Base-by-base conservation (phyloP, 2,329 filamentous ascomycete genomes). In the Thielaviopsis punctulata region DNA sequence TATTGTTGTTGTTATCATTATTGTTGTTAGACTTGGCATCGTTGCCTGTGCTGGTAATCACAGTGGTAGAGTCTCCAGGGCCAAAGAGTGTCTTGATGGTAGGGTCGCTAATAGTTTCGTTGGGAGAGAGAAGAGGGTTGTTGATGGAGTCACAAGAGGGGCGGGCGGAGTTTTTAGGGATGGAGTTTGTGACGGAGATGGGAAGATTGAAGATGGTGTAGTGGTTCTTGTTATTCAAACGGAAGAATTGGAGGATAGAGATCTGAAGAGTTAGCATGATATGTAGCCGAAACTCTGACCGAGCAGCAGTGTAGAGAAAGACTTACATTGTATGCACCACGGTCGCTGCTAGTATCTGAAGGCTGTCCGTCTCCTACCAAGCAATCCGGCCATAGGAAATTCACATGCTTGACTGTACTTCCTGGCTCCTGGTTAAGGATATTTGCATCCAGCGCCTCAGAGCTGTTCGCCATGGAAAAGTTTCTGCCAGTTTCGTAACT, bases 171-270 rank as follows among this genome's bases (percentile, higher is more conserved):
- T 61, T 59, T 5, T 43, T 21, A 27, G 64, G 61, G 57, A 86
- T 84, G 39, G 67, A 69, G 62, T 86, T 86, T 5, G 80, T 82
- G 36, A 85, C 74, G 2, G 73, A 71, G 57, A 86, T 80, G 18
- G 82, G 82, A 12, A 85, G 65, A 58, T 86, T 79, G 59, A 84
- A 84, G 51, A 86, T 75, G 8, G 80, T 84, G 62, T 85, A 85
- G 58, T 77, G 72, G 46, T 82, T 70, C 1, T 71, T 69, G 12
- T 69, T 73, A 60, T 85, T 83, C 52, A 84, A 69, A 12, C 77
- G 73, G 62, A 83, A 86, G 59, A 73, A 80, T 60, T 86, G 81
- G 52, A 80, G 79, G 58, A 86, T 82, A 5, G 80, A 83, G 59
- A 86, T 79, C 73, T 78, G 51, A 4, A 18, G 21, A 19, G 24